Base-by-base conservation (phyloP, 306 rosid genomes). In the Malus orientalis region DNA sequence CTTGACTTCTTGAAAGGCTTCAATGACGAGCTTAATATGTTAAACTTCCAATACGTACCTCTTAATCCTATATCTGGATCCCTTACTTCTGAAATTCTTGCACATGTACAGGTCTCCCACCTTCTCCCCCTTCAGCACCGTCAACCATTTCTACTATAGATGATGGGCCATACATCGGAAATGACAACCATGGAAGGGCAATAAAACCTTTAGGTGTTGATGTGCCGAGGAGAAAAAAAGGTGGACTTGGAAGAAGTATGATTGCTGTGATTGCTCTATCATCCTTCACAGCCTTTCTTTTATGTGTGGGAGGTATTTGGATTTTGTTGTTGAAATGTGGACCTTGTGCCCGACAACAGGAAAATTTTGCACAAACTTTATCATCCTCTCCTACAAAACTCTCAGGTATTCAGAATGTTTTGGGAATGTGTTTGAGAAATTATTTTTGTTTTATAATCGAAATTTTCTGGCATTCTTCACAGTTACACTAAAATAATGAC, bases 191-290 rank as follows among this genome's bases (percentile, higher is more conserved):
- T 74, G 98, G 97, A 80, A 66, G 70, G 58, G 67, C 77, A 59
- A 78, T 90, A 80, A 95, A 95, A 82, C 99, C 99, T 45, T 70
- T 95, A 81, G 97, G 96, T 85, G 97, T 90, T 71, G 91, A 86
- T 55, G 82, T 95, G 76, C 81, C 92, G 15, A 88, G 89, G 82
- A 89, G 81, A 71, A 83, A 75, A 38, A 88, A 81, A n/a, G 79
- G 80, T 65, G 89, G 91, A 38, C 81, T 79, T 55, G 77, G 85
- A 22, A 78, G 84, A 77, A 82, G 79, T 85, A 76, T 86, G 85
- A 78, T 84, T 74, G 76, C 82, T 51, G 85, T 88, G 51, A 87
- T 92, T 61, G 88, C 80, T 42, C 71, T 90, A 71, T 92, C 97
- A 69, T 90, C 97, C 27, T 71, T 86, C 83, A 81, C 96, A n/a